Conservation (phyloP, 2,329 filamentous ascomycete species). For the Trichophyton simii region DNA sequence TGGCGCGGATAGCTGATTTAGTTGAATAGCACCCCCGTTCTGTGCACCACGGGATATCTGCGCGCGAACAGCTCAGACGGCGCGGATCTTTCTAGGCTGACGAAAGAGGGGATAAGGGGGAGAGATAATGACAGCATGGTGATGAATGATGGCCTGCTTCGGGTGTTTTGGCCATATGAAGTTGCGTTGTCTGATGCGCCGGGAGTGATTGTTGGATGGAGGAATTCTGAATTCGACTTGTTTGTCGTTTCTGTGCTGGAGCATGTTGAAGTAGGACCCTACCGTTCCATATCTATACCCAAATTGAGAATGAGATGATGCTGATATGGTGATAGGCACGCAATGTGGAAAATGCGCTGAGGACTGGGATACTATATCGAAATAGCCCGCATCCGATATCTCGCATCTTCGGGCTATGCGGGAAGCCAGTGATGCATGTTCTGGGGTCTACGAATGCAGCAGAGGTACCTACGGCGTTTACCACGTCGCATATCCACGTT, state of each 20-base stretch:
- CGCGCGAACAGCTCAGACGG: constrained; percentile 84
- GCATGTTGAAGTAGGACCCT: constrained; percentile 64
- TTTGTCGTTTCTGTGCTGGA: constrained; percentile 83
- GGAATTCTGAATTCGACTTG: constrained; percentile 80
- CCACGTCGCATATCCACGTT: constrained; percentile 57
- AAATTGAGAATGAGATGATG: not conserved
- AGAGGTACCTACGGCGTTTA: constrained; percentile 39
- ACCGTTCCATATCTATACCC: no score
- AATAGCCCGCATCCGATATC: constrained; percentile 67
- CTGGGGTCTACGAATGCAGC: constrained; percentile 66
- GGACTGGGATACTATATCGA: constrained; percentile 69
- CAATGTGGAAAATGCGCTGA: constrained; percentile 78
- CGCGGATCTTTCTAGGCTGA: constrained; percentile 71
- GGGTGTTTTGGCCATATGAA: constrained; percentile 96
- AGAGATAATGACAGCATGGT: constrained; percentile 46
- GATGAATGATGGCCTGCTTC: constrained; percentile 72
- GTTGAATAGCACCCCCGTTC: constrained; percentile 62
- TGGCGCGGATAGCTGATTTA: not conserved
- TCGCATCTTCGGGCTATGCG: constrained; percentile 74
- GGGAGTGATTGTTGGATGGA: constrained; percentile 88
- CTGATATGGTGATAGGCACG: constrained; percentile 41
- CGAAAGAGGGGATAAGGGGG: constrained; percentile 14
- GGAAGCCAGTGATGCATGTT: constrained; percentile 69
- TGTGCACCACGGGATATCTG: constrained; percentile 69
- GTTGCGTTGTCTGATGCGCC: constrained; percentile 57